These are phyloP conservation scores for Diaporthe batatas DNA, from an alignment of 2,329 filamentous ascomycete species.

Conservation along the genomic window DNA sequence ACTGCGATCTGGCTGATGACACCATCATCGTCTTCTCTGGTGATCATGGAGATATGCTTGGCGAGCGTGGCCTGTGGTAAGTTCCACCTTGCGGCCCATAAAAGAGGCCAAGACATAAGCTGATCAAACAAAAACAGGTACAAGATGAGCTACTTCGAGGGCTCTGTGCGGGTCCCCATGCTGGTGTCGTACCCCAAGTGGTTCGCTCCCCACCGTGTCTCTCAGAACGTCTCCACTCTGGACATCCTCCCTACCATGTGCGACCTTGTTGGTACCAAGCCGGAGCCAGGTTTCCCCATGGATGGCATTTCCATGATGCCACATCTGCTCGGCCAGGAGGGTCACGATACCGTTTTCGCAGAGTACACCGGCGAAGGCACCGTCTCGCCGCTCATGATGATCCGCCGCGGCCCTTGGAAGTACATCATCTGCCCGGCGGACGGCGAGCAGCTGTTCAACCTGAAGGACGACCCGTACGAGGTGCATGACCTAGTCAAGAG, in stretches of 20 bases:
- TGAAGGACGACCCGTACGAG: constrained; percentile 81
- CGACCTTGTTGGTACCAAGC: constrained; percentile 80
- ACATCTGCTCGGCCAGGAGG: constrained; percentile 76
- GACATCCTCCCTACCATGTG: constrained; percentile 92
- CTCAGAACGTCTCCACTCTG: constrained; percentile 89
- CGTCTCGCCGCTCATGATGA: constrained; percentile 92
- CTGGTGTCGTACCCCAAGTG: constrained; percentile 83
- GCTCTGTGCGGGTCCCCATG: constrained; percentile 89
- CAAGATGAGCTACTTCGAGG: constrained; percentile 98
- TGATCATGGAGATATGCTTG: constrained; percentile 96
- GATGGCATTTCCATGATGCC: constrained; percentile 86
- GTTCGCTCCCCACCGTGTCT: constrained; percentile 81
- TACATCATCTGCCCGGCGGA: constrained; percentile 89
- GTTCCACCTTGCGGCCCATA: constrained; percentile 20
- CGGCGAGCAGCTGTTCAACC: constrained; percentile 86
- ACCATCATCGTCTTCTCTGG: constrained; percentile 94
- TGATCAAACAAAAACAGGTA: constrained; percentile 61
- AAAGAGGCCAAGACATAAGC: too few relatives aligned
- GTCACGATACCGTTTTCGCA: constrained; percentile 89
- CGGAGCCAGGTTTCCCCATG: constrained; percentile 80
- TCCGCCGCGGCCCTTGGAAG: constrained; percentile 89
- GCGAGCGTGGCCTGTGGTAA: constrained; percentile 88
- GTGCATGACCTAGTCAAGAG: constrained; percentile 76
- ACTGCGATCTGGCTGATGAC: constrained; percentile 84
- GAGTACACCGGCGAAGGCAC: constrained; percentile 97